A percentile compares a stretch with the other conserved stretches of the same genome.
Evolutionary conservation across 2,329 filamentous ascomycete genomes (phyloP).

Genomic region (Trichoderma aggressivum): DNA sequence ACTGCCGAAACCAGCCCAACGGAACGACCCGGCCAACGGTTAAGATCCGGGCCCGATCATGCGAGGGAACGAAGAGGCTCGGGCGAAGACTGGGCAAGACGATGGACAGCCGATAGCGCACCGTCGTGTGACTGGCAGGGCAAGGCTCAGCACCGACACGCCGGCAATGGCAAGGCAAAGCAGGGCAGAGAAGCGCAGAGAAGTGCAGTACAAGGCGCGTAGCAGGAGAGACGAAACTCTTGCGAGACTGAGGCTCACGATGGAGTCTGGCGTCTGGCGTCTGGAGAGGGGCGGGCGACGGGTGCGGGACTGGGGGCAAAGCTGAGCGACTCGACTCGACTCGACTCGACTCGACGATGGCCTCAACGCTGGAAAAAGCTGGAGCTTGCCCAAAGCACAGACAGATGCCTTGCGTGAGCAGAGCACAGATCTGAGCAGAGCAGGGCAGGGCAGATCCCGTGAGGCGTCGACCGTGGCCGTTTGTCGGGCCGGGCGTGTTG

Average conservation of each 20-base stretch:
- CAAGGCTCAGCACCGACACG: not conserved
- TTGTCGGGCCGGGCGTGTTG: not conserved
- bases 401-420: not conserved
- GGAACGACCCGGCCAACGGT: slow-evolving; percentile 12
- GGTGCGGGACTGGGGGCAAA: slow-evolving; percentile 9
- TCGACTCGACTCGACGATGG: slow-evolving; percentile 2
- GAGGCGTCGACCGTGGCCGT: not conserved
- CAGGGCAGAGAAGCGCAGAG: not conserved
- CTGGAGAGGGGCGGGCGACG: not conserved
- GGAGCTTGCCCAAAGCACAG: not conserved
- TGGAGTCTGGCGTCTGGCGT: slow-evolving; percentile 5
- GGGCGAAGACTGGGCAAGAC: not conserved
- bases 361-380: slow-evolving; percentile 2
- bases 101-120: slow-evolving; percentile 1
- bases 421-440: not conserved
- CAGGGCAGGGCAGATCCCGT: not conserved
- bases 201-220: not conserved
- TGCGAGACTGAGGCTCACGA: slow-evolving; percentile 9
- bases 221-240: not conserved
- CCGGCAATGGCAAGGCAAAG: not conserved
- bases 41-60: slow-evolving; percentile 5
- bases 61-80: not conserved
- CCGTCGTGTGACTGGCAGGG: not conserved
- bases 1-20: slow-evolving; percentile 4
- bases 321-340: not conserved